phyloP scores from a whole-genome alignment of 805 yeast species.

The Wickerhamiella azyma region DNA sequence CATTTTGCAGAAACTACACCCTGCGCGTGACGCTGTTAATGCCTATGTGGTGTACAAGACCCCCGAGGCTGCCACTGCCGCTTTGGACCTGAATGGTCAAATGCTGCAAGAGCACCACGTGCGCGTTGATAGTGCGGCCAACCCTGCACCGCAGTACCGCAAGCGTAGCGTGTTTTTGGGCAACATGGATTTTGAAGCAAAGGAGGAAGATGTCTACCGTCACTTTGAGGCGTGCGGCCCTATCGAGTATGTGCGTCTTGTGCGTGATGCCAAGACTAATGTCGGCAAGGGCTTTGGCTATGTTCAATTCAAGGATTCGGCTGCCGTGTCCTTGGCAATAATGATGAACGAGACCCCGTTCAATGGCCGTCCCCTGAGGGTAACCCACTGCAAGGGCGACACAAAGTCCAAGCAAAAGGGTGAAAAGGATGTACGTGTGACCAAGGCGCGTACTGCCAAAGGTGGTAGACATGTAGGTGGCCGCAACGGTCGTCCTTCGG shows the following conservation, averaged over 20 bases:
- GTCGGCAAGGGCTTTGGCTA: conserved; percentile 96
- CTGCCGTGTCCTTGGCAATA: conserved; percentile 69
- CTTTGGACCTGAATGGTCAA: conserved; percentile 45
- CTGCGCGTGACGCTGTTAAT: conserved; percentile 66
- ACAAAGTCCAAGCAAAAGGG: not conserved
- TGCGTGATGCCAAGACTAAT: conserved; percentile 86
- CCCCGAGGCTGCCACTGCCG: conserved; percentile 33
- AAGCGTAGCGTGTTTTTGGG: conserved; percentile 83
- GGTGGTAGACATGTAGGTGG: not conserved
- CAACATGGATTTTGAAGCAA: conserved; percentile 82
- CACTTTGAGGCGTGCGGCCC: conserved; percentile 57
- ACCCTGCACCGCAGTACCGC: conserved; percentile 76
- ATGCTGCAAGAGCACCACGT: conserved; percentile 62
- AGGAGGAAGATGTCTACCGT: conserved; percentile 78
- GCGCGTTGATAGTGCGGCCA: conserved; percentile 85
- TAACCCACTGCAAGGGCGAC: conserved; percentile 45
- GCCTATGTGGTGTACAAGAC: conserved; percentile 69
- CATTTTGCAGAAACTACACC: conserved; percentile 62
- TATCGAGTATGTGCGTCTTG: conserved; percentile 77
- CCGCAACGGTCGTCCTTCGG: too few species aligned
- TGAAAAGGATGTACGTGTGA: conserved; percentile 1
- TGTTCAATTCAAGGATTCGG: conserved; percentile 61
- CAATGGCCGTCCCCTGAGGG: conserved; percentile 50
- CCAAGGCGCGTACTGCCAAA: not conserved
- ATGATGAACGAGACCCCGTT: conserved; percentile 58